Base-by-base conservation (phyloP, 2,329 filamentous ascomycete species). In the Epichloe baconii region DNA sequence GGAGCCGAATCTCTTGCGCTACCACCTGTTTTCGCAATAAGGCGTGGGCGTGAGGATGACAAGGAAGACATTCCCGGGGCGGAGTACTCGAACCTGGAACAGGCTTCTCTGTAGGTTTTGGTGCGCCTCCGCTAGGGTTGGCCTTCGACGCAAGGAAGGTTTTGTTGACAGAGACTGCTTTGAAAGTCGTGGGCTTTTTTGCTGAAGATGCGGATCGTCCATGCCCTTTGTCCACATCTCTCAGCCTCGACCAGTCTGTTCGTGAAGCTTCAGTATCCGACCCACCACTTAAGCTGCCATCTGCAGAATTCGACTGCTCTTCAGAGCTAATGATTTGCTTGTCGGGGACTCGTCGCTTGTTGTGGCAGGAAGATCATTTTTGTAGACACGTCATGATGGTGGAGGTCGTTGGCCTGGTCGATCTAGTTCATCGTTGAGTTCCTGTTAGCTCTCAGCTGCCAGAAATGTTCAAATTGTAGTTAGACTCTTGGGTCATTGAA, bases 151-250 rank as follows among this genome's bases (percentile, higher is more conserved):
- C 80, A 37, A 93, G 74, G 63, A 91, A 94, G 43, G 80, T 88
- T 68, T 86, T 89, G 58, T 90, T 91, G 58, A 91, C 85, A 5
- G 86, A 90, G 46, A 93, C 85, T 17, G 87, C 80, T 68, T 93
- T 94, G 75, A 94, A 93, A 12, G 82, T 83, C 17, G 82, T 71
- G 19, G 83, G 82, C 67, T 88, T 91, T 86, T 86, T 89, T 55
- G 82, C 72, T 3, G 82, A 62, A 55, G 83, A 76, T 56, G 74
- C 71, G 8, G 72, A 72, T 53, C 79, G 80, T 54, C 70, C 69
- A 63, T 87, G 79, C 47, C 75, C 73, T 59, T 77, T 80, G 52
- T 77, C 74, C 53, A 73, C 78, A 63, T 78, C 75, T 54, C 77
- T 76, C 54, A 67, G 66, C 63, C 77, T 77, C 52, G 73, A 65